phyloP scores from a whole-genome alignment of 805 yeast genomes.

The Candida railenensis region DNA sequence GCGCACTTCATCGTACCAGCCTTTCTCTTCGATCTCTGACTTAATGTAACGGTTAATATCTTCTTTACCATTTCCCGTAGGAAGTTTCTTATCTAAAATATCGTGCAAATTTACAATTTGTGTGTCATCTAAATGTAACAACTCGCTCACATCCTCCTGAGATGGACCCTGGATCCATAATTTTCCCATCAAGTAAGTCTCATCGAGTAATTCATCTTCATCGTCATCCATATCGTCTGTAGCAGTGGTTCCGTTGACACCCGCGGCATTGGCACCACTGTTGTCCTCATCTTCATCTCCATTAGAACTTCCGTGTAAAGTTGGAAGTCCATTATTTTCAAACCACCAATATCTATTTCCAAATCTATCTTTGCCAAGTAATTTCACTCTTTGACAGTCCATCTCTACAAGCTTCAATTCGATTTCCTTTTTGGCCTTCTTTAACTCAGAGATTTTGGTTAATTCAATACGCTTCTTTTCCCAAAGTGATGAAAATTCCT shows the following conservation, averaged over 20 bases:
- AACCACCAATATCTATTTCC: constrained; percentile 96
- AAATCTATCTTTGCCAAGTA: constrained; percentile 78
- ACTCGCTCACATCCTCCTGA: constrained; percentile 36
- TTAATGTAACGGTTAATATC: background rate
- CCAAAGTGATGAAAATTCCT: constrained; percentile 43
- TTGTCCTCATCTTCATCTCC: constrained; percentile 41
- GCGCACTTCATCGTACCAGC: constrained; percentile 15
- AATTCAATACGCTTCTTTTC: constrained; percentile 44
- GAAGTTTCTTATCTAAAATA: background rate
- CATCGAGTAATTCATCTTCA: constrained; percentile 46
- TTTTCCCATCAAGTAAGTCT: constrained; percentile 75
- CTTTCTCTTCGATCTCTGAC: constrained; percentile 6
- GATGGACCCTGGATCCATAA: constrained; percentile 92
- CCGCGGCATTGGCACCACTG: constrained; percentile 28
- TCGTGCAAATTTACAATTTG: background rate
- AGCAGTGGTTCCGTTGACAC: constrained; percentile 10
- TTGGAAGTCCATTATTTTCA: constrained; percentile 79
- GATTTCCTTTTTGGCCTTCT: constrained; percentile 47
- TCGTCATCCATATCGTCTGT: constrained; percentile 38
- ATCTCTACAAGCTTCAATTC: constrained; percentile 65
- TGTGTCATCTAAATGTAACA: background rate
- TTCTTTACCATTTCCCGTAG: background rate
- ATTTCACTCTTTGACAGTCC: constrained; percentile 74
- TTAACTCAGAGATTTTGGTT: constrained; percentile 43
- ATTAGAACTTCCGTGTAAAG: constrained; percentile 34